Evolutionary conservation across 192 early-diverging fungal species (phyloP).

Genomic region (Gamsiella multidivaricata): DNA sequence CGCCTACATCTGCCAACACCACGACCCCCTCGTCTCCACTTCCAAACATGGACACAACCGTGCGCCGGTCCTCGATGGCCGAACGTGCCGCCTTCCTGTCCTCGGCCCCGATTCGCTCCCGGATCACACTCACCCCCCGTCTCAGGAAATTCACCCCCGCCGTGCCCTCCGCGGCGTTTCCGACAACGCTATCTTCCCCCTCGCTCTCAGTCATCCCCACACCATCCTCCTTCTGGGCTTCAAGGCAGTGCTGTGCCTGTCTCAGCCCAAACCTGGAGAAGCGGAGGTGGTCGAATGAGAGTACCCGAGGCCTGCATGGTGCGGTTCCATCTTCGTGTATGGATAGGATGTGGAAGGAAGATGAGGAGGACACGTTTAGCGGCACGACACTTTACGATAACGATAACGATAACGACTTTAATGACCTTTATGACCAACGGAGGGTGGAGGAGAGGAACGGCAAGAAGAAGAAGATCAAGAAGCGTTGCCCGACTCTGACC

Average conservation of each 20-base stretch:
- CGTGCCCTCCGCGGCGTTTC: background rate
- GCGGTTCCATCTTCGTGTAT: background rate
- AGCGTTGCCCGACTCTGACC: slow-evolving; percentile 2
- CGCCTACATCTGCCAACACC: background rate
- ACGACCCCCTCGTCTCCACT: background rate
- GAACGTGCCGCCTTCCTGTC: slow-evolving; percentile 35
- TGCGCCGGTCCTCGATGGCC: background rate
- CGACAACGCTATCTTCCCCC: background rate
- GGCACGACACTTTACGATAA: background rate
- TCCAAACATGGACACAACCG: background rate
- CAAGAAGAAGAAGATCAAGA: slow-evolving; percentile 20
- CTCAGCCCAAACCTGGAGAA: slow-evolving; percentile 6
- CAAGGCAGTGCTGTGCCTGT: too few relatives aligned
- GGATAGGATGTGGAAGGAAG: background rate
- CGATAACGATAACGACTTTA: background rate
- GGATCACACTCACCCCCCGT: background rate
- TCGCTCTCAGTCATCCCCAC: background rate
- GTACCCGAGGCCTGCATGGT: slow-evolving; percentile 17
- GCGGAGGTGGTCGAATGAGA: slow-evolving; percentile 35
- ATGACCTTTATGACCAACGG: background rate
- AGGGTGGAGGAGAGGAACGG: background rate
- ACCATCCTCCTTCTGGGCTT: too few relatives aligned
- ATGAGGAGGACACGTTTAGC: slow-evolving; percentile 7
- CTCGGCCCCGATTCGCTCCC: slow-evolving; percentile 33
- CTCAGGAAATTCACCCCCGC: background rate